Evolutionary conservation across 179 eudicot genomes (phyloP).

Genomic region (Sideroxylon spinosum): DNA sequence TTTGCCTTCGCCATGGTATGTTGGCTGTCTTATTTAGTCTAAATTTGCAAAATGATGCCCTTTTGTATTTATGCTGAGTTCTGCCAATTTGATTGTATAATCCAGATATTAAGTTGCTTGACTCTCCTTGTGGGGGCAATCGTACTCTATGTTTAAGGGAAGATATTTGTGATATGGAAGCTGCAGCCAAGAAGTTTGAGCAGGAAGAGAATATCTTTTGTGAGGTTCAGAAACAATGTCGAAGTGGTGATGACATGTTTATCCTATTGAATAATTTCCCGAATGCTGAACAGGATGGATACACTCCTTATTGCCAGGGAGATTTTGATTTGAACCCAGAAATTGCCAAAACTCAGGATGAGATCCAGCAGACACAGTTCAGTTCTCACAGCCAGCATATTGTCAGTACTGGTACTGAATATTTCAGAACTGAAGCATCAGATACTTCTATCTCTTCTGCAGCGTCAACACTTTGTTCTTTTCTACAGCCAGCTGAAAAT

Average conservation of each 20-base stretch:
- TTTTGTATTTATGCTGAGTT: neutral
- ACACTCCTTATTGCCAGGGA: slow-evolving; percentile 63
- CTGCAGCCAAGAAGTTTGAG: slow-evolving; percentile 76
- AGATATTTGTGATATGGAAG: slow-evolving; percentile 68
- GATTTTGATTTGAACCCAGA: slow-evolving; percentile 27
- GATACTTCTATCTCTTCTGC: slow-evolving; percentile 54
- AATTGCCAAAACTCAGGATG: slow-evolving; percentile 20
- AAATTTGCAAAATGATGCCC: neutral
- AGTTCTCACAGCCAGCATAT: slow-evolving; percentile 18
- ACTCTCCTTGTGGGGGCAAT: slow-evolving; percentile 65
- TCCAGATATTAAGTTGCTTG: slow-evolving; percentile 46
- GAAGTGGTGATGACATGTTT: slow-evolving; percentile 39
- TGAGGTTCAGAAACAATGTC: slow-evolving; percentile 37
- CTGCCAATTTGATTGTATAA: neutral
- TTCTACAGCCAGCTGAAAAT: slow-evolving; percentile 22
- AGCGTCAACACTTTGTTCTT: slow-evolving; percentile 45
- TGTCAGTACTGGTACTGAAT: slow-evolving; percentile 19
- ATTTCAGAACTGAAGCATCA: slow-evolving; percentile 25
- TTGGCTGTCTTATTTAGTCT: neutral
- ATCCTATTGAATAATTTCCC: slow-evolving; percentile 35
- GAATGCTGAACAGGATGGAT: slow-evolving; percentile 46
- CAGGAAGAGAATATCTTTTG: slow-evolving; percentile 45
- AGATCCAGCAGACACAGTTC: slow-evolving; percentile 21
- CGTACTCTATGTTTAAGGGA: slow-evolving; percentile 55
- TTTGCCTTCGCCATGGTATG: slow-evolving; percentile 95